A percentile compares a stretch with the other conserved stretches of the same genome.
phyloP scores from a whole-genome alignment of 495 filamentous ascomycete species.

The Neurospora pannonica region DNA sequence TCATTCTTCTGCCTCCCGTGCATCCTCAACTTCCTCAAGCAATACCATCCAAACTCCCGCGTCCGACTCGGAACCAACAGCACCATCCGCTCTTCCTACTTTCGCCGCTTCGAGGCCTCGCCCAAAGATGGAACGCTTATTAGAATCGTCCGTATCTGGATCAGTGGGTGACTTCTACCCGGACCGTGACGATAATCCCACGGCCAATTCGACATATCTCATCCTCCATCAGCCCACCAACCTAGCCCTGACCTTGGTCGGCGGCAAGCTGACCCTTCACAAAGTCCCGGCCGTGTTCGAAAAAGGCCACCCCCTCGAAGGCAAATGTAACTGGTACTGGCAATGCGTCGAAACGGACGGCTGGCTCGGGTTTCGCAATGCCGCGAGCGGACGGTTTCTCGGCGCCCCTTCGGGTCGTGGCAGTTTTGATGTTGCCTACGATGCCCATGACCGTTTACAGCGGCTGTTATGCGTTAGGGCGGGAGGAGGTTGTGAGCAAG shows the following conservation, averaged over 20 bases:
- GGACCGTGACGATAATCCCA: background rate
- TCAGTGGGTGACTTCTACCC: background rate
- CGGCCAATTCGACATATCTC: background rate
- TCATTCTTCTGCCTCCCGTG: background rate
- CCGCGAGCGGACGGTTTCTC: background rate
- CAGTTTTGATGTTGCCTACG: too few species aligned
- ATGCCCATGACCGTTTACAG: background rate
- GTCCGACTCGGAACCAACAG: background rate
- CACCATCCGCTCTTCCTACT: background rate
- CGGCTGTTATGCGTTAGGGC: background rate
- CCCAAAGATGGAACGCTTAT: background rate
- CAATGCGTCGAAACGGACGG: background rate
- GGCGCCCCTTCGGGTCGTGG: too few species aligned
- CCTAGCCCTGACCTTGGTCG: background rate
- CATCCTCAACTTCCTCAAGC: background rate
- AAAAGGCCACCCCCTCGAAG: background rate
- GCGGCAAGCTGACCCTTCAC: background rate
- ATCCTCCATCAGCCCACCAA: background rate
- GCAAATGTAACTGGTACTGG: background rate
- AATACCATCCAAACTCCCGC: background rate
- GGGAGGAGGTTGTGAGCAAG: background rate
- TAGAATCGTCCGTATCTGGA: background rate
- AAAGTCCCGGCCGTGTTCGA: fast-evolving
- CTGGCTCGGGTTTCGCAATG: background rate
- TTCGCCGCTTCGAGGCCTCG: background rate